Percentiles rank a stretch among this genome's conserved stretches.
These are phyloP conservation scores for Zygosaccharomyces bailii DNA, from an alignment of 805 yeast species.

Conservation along the genomic window DNA sequence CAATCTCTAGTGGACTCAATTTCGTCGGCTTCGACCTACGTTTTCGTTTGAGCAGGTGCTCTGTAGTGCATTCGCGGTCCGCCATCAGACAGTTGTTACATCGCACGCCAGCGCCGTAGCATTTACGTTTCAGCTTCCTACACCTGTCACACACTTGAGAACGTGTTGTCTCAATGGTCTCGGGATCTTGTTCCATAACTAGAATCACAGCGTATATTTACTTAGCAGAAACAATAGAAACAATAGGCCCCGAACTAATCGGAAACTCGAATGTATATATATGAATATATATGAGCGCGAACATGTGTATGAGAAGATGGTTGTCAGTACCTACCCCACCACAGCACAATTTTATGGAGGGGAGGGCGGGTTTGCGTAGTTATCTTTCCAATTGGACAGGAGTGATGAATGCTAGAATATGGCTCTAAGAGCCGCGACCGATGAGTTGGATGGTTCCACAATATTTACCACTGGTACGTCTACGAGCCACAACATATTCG, in stretches of 20 bases:
- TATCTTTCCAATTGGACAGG: too few species aligned
- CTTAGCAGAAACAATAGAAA: background rate
- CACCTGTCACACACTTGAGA: slow-evolving; percentile 15
- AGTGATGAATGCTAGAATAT: background rate
- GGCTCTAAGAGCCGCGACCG: background rate
- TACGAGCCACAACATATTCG: background rate
- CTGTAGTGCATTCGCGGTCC: slow-evolving; percentile 1
- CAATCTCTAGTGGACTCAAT: slow-evolving; percentile 12
- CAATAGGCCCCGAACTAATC: too few species aligned
- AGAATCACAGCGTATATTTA: background rate
- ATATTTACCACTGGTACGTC: background rate
- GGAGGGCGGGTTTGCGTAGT: too few species aligned
- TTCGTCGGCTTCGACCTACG: slow-evolving; percentile 16
- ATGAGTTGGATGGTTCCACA: background rate
- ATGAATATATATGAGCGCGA: background rate
- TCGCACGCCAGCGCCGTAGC: slow-evolving; percentile 13
- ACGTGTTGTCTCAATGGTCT: background rate
- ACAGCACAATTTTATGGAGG: background rate
- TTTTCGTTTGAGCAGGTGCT: slow-evolving; percentile 14
- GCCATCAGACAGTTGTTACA: background rate
- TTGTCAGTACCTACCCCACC: background rate
- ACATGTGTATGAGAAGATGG: background rate
- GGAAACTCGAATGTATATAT: background rate
- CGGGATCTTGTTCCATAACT: slow-evolving; percentile 7
- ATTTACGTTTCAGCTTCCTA: slow-evolving; percentile 17